A percentile compares a stretch with the other conserved stretches of the same genome.
Evolutionary conservation across 2,329 filamentous ascomycete species (phyloP).

Genomic region (Mollisiaceae sp.): DNA sequence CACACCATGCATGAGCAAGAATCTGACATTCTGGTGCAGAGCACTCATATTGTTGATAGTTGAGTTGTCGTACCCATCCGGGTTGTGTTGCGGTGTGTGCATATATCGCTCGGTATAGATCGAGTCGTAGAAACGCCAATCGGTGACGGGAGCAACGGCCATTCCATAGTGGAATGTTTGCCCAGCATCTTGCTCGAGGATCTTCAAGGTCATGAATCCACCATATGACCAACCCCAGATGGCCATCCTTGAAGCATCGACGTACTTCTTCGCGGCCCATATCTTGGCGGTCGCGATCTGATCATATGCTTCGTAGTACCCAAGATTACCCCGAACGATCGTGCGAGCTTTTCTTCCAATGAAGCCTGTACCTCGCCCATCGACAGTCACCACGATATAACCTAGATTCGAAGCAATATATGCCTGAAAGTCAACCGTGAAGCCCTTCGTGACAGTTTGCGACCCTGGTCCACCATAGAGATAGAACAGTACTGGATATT

Average conservation of each 20-base stretch:
- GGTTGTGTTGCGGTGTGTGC: conserved; percentile 88
- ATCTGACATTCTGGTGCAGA: conserved; percentile 78
- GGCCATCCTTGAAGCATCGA: conserved; percentile 80
- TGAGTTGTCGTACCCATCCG: conserved; percentile 74
- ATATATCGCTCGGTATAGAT: conserved; percentile 98
- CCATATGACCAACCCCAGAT: conserved; percentile 99
- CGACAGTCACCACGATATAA: conserved; percentile 93
- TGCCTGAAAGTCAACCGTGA: conserved; percentile 85
- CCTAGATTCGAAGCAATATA: conserved; percentile 85
- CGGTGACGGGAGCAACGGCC: conserved; percentile 97
- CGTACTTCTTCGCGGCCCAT: conserved; percentile 81
- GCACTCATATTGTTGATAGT: conserved; percentile 77
- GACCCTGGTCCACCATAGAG: conserved; percentile 96
- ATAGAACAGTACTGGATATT: conserved; percentile 93
- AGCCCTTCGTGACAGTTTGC: conserved; percentile 81
- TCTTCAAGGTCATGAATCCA: conserved; percentile 94
- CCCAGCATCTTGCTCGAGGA: conserved; percentile 88
- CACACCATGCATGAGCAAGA: conserved; percentile 95
- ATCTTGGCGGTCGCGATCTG: conserved; percentile 90
- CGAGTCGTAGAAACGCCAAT: conserved; percentile 95
- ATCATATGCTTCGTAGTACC: conserved; percentile 82
- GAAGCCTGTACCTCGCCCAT: conserved; percentile 91
- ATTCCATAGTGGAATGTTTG: conserved; percentile 94
- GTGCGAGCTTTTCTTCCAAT: conserved; percentile 85
- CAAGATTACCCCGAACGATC: conserved; percentile 81